Conservation (phyloP, 768 basidiomycete species). For the Boletus vermiculosoides region DNA sequence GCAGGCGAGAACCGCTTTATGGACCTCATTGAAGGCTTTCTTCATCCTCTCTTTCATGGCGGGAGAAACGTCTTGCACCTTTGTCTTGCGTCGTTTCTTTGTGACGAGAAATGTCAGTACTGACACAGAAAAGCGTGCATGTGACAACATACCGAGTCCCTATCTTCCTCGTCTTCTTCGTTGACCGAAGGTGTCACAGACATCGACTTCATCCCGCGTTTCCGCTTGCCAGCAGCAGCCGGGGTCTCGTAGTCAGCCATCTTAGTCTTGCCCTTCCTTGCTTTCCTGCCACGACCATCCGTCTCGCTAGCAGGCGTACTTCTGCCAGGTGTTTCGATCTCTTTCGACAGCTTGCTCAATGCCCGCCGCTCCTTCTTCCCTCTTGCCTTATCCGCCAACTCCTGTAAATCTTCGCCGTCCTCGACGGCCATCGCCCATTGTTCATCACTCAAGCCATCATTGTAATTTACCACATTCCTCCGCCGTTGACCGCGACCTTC, state of each 20-base stretch:
- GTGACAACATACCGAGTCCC: constrained; percentile 53
- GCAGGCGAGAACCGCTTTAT: constrained; percentile 69
- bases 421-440: constrained; percentile 88
- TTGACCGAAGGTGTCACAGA: constrained; percentile 73
- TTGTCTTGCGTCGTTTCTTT: constrained; percentile 89
- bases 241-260: constrained; percentile 49
- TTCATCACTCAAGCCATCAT: constrained; percentile 91
- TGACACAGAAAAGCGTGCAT: not conserved
- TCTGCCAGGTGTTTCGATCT: constrained; percentile 58
- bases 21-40: constrained; percentile 74
- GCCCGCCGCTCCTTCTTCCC: constrained; percentile 65
- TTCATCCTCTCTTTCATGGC: constrained; percentile 75
- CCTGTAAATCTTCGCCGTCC: constrained; percentile 77
- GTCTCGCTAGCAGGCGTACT: constrained; percentile 65
- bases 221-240: constrained; percentile 60
- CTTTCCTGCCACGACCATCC: constrained; percentile 54
- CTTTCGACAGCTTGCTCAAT: constrained; percentile 56
- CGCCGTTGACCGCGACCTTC: constrained; percentile 86
- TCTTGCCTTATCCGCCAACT: constrained; percentile 62
- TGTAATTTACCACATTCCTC: constrained; percentile 85
- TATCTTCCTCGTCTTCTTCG: constrained; percentile 78
- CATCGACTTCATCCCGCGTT: constrained; percentile 68
- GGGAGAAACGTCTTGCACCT: constrained; percentile 54
- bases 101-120: constrained; percentile 2
- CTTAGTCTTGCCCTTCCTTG: constrained; percentile 60